Evolutionary conservation across 208 protist genomes (phyloP).

Genomic region (Novymonas esmeraldas): DNA sequence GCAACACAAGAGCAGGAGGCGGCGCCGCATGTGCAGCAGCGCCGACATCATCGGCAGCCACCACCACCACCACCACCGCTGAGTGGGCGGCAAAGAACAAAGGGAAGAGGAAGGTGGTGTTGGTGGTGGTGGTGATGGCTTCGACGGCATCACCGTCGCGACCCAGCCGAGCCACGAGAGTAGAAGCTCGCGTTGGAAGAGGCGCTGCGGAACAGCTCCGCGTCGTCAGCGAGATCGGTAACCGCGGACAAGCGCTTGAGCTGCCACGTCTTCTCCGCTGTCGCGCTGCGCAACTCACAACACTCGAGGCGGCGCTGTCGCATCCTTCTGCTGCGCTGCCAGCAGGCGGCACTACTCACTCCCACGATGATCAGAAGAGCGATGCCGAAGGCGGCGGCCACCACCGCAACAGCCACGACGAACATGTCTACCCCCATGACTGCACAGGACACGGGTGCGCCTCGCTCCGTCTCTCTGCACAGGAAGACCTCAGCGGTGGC

Average conservation of each 20-base stretch:
- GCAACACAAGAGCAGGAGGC: no score
- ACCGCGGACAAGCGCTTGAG: conserved; percentile 5
- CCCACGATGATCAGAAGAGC: conserved; percentile 6
- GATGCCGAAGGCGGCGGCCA: conserved; percentile 8
- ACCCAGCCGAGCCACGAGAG: not conserved
- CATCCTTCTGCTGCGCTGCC: not conserved
- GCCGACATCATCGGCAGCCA: no score
- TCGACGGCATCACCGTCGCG: not conserved
- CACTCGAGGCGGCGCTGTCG: not conserved
- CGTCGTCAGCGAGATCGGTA: conserved; percentile 3
- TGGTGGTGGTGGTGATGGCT: no score
- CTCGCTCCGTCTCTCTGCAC: no score
- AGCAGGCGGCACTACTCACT: conserved; percentile 2
- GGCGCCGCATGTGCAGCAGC: no score
- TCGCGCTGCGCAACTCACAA: not conserved
- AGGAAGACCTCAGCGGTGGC: not conserved
- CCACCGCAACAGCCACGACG: not conserved
- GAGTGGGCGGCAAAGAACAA: no score
- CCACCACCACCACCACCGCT: no score
- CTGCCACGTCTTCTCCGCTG: conserved; percentile 12
- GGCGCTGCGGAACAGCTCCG: not conserved
- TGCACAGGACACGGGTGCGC: no score
- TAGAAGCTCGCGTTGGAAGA: not conserved
- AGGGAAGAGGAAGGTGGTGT: no score
- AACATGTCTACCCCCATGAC: conserved; percentile 1